Evolutionary conservation across 805 yeast genomes (phyloP).

Genomic region (Tetrapisispora fleetii): DNA sequence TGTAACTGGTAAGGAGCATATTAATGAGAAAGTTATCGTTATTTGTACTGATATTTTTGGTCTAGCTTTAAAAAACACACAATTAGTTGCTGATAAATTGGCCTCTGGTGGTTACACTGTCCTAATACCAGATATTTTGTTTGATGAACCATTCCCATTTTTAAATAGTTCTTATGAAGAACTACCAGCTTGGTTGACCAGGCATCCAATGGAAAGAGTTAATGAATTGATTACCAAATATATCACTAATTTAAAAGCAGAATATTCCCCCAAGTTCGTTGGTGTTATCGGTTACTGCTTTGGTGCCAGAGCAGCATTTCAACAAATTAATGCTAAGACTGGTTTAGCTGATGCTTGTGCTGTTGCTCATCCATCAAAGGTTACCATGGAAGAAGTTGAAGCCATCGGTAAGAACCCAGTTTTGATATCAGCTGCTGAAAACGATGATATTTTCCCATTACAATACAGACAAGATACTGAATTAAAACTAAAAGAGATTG

Average conservation of each 20-base stretch:
- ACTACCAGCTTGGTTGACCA: conserved; percentile 39
- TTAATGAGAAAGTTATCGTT: conserved; percentile 2
- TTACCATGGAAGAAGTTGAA: conserved; percentile 53
- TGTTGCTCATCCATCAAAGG: conserved; percentile 76
- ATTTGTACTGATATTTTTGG: conserved; percentile 62
- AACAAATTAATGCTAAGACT: conserved; percentile 30
- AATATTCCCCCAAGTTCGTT: conserved; percentile 38
- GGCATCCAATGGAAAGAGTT: conserved; percentile 43
- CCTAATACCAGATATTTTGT: conserved; percentile 65
- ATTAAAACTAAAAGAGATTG: conserved; percentile 42
- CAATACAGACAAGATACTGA: conserved; percentile 59
- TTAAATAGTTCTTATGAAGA: conserved; percentile 17
- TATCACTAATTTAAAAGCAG: conserved; percentile 35
- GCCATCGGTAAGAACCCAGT: conserved; percentile 49
- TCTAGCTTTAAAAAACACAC: conserved; percentile 42
- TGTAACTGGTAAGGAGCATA: conserved; percentile 35
- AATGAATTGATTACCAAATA: conserved; percentile 41
- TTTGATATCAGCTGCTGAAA: conserved; percentile 65
- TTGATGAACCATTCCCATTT: conserved; percentile 36
- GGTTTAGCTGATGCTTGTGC: conserved; percentile 53
- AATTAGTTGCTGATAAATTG: conserved; percentile 56
- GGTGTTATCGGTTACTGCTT: conserved; percentile 72
- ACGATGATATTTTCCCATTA: conserved; percentile 49
- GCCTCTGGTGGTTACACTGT: conserved; percentile 57
- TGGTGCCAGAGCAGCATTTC: conserved; percentile 66